Conservation (phyloP, 805 yeast species). For the Kurtzmaniella fragi region DNA sequence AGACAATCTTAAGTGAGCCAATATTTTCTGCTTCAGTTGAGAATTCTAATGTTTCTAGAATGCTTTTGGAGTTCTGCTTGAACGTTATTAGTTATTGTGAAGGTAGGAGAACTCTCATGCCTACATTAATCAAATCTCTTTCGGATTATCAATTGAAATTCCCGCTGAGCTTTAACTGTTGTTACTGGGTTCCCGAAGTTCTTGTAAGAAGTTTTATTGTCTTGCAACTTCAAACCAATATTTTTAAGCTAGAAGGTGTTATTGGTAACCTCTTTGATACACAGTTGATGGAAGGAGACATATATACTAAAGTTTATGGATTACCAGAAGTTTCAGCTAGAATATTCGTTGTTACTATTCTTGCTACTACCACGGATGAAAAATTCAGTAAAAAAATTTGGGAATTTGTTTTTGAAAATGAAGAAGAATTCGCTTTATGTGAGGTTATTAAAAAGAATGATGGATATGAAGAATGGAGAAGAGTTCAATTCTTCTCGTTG, state of each 20-base stretch:
- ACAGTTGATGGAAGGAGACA: slow-evolving; percentile 24
- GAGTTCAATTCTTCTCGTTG: slow-evolving; percentile 55
- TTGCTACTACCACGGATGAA: slow-evolving; percentile 27
- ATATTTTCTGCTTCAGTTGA: slow-evolving; percentile 35
- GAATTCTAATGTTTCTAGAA: slow-evolving; percentile 18
- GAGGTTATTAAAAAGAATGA: slow-evolving; percentile 54
- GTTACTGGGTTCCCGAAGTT: slow-evolving; percentile 48
- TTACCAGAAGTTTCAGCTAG: slow-evolving; percentile 51
- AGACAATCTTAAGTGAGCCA: slow-evolving; percentile 39
- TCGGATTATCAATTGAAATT: slow-evolving; percentile 35
- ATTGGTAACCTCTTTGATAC: slow-evolving; percentile 50
- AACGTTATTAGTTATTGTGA: slow-evolving; percentile 45
- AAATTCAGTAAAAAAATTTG: slow-evolving; percentile 27
- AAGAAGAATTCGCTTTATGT: slow-evolving; percentile 38
- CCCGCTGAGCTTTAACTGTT: slow-evolving; percentile 29
- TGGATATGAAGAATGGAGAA: slow-evolving; percentile 61
- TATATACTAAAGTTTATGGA: slow-evolving; percentile 52
- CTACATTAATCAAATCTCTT: slow-evolving; percentile 47
- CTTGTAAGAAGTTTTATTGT: slow-evolving; percentile 43
- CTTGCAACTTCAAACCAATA: slow-evolving; percentile 50
- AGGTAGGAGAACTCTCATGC: slow-evolving; percentile 67
- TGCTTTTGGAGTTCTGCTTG: slow-evolving; percentile 29
- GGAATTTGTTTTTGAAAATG: slow-evolving; percentile 31
- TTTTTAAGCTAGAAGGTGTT: slow-evolving; percentile 56
- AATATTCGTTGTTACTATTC: slow-evolving; percentile 44